Base-by-base conservation (phyloP, 768 basidiomycete genomes). In the Termitomyces sp. region DNA sequence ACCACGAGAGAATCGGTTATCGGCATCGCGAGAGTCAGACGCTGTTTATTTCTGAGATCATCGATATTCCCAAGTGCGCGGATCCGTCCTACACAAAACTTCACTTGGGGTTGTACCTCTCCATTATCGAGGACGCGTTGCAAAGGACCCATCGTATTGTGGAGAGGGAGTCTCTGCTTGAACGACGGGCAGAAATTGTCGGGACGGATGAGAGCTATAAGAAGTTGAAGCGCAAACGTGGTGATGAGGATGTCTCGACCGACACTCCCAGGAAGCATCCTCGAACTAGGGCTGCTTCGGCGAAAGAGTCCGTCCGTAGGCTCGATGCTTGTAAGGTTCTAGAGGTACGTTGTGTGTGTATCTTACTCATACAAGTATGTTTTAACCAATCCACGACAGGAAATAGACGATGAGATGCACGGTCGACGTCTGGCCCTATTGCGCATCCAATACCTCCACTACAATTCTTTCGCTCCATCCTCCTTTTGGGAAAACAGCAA, bases 21-120 rank as follows among this genome's bases (percentile, higher is more conserved):
- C 62, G 62, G 6, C 62, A 65, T 52, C 65, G 65, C 23, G 21
- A 25, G 11, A 59, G 32, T 12, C 59, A 63, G 29, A 66, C 64
- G 2, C 49, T 66, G 21, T 65, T 51, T 40, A 23, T 65, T 27
- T 65, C 64, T 2, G 60, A 61, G 7, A 37, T 65, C 37, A 59
- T 66, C 45, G 47, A 64, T 27, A 21, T 64, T 34, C 17, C 51
- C 0, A 38, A 42, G 5, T 55, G 51, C 19, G 34, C 48, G 8
- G 41, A 60, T 21, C 65, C 62, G n/a, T 49, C 46, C 8, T 66
- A 65, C 37, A 51, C 55, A 16, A 46, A 59, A n/a, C 17, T 66
- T 19, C 64, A 66, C 7, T 21, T 62, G 29, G 64, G 60, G 8
- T 34, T 65, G 16, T 60, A 59, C 27, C 54, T 65, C 6, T 53